Evolutionary conservation across 2,329 filamentous ascomycete genomes (phyloP).

Genomic region (Trichoderma sp.): DNA sequence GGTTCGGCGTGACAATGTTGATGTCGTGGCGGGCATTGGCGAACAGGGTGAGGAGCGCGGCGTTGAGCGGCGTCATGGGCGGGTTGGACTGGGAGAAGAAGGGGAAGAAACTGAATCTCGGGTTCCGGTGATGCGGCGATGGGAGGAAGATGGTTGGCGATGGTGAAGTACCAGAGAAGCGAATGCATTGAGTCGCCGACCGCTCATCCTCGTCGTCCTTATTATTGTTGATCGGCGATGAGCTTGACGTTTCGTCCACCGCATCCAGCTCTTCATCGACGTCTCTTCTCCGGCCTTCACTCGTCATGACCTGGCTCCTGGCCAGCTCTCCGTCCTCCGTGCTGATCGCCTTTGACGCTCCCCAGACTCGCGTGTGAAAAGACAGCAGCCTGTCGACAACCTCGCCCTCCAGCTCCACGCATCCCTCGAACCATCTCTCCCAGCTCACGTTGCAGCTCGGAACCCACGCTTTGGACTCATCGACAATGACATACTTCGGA

Average conservation of each 20-base stretch:
- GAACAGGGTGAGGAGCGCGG: slow-evolving; percentile 63
- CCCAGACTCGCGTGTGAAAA: slow-evolving; percentile 75
- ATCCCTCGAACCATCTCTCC: slow-evolving; percentile 86
- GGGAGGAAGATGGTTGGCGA: slow-evolving; percentile 68
- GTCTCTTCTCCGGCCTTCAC: slow-evolving; percentile 1
- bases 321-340: background rate
- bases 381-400: slow-evolving; percentile 62
- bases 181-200: slow-evolving; percentile 39
- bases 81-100: slow-evolving; percentile 54
- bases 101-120: slow-evolving; percentile 61
- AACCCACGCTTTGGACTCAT: slow-evolving; percentile 66
- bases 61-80: slow-evolving; percentile 69
- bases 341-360: slow-evolving; percentile 2
- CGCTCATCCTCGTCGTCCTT: slow-evolving; percentile 19
- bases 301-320: background rate
- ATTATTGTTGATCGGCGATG: slow-evolving; percentile 27
- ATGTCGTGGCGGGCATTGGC: slow-evolving; percentile 60
- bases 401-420: slow-evolving; percentile 65
- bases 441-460: slow-evolving; percentile 85
- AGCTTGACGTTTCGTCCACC: slow-evolving; percentile 26
- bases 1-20: slow-evolving; percentile 75
- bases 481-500: slow-evolving; percentile 77
- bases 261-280: background rate
- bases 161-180: slow-evolving; percentile 32
- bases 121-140: slow-evolving; percentile 71